Percentiles rank a stretch among this genome's conserved stretches.
phyloP scores from a whole-genome alignment of 345 rosid genomes.

The Jatropha curcas region DNA sequence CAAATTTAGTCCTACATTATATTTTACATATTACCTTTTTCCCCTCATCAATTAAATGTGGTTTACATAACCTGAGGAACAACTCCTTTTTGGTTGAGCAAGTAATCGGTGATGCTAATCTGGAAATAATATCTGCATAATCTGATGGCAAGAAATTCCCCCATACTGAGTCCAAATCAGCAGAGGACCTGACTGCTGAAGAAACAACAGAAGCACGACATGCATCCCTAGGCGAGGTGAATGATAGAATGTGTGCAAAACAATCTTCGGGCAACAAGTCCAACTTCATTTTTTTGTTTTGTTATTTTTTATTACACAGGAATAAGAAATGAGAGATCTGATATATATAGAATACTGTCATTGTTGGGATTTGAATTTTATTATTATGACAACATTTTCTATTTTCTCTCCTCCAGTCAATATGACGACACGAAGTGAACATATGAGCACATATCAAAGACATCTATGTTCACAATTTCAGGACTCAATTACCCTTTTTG shows the following conservation, averaged over 20 bases:
- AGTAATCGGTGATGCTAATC: constrained; percentile 1
- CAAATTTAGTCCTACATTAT: too few species aligned
- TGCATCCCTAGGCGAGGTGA: constrained; percentile 38
- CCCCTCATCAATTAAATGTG: constrained; percentile 36
- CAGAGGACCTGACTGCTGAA: constrained; percentile 9
- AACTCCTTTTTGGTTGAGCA: constrained; percentile 37
- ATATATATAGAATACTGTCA: neutral
- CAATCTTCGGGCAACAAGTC: constrained; percentile 16
- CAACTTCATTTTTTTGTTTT: neutral
- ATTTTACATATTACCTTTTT: constrained; percentile 32
- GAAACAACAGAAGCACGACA: constrained; percentile 34
- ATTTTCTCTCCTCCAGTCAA: neutral
- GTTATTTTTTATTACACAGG: neutral
- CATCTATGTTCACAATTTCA: too few species aligned
- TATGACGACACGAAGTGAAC: constrained; percentile 10
- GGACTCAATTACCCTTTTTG: too few species aligned
- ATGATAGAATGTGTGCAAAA: constrained; percentile 23
- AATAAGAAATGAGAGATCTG: neutral
- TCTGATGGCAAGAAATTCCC: constrained; percentile 34
- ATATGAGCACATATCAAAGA: neutral
- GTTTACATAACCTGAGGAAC: constrained; percentile 31
- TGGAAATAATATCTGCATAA: constrained; percentile 18
- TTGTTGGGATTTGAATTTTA: neutral
- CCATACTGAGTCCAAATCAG: constrained; percentile 39
- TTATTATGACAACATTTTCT: constrained; percentile 8